Conservation (phyloP, 2,329 filamentous ascomycete species). For the Shiraia sp. region DNA sequence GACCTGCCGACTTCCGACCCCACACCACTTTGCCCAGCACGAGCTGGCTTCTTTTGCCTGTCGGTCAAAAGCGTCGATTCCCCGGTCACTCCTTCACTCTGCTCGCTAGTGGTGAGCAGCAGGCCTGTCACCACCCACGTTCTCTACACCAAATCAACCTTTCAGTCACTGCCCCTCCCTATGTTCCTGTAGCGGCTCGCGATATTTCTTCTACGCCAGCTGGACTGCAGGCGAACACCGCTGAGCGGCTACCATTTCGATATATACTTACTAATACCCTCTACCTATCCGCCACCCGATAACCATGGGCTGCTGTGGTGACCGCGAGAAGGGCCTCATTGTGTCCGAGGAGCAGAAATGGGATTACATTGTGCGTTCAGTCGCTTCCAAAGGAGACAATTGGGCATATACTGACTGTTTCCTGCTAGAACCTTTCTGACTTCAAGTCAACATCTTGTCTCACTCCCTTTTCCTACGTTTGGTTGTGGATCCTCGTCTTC, state of each 20-base stretch:
- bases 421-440: conserved; percentile 59
- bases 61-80: conserved; percentile 20
- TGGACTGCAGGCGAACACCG: conserved; percentile 41
- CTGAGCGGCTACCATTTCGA: conserved; percentile 37
- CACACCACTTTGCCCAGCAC: conserved; percentile 13
- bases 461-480: conserved; percentile 77
- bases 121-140: conserved; percentile 42
- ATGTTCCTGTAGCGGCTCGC: conserved; percentile 32
- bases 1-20: conserved; percentile 18
- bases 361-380: conserved; percentile 78
- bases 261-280: conserved; percentile 30
- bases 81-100: conserved; percentile 35
- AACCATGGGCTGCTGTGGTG: conserved; percentile 44
- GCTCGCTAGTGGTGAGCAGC: conserved; percentile 42
- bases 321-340: conserved; percentile 42
- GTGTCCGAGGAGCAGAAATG: conserved; percentile 64
- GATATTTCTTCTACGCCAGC: conserved; percentile 42
- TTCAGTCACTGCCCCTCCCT: conserved; percentile 5
- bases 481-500: conserved; percentile 78
- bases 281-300: no score
- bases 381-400: no score
- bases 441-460: conserved; percentile 84
- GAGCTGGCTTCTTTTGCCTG: conserved; percentile 17
- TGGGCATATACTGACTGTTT: no score
- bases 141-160: conserved; percentile 9